Percentiles rank a stretch among this genome's conserved stretches.
phyloP scores from a whole-genome alignment of 2,329 filamentous ascomycete genomes.

The Calonectria montana region DNA sequence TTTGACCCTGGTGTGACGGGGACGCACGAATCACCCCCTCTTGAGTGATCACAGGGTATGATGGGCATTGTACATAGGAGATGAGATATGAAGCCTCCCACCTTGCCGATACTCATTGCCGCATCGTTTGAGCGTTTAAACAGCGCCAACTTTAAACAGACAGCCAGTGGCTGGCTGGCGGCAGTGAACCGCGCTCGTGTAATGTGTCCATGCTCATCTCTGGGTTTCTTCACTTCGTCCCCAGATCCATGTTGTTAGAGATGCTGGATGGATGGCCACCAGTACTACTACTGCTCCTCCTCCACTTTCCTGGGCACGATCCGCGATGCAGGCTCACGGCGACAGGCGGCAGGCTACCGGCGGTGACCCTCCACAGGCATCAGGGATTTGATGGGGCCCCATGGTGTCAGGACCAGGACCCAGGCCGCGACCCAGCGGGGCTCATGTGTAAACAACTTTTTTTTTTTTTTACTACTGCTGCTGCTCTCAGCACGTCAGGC shows the following conservation, averaged over 20 bases:
- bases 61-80: background rate
- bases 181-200: slow-evolving; percentile 27
- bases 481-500: background rate
- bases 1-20: slow-evolving; percentile 32
- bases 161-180: slow-evolving; percentile 19
- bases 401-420: background rate
- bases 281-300: slow-evolving; percentile 15
- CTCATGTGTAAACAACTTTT: slow-evolving; percentile 2
- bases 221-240: slow-evolving; percentile 15
- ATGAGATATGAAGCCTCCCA: background rate
- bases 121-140: slow-evolving; percentile 5
- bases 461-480: background rate
- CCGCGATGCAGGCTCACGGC: slow-evolving; percentile 29
- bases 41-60: background rate
- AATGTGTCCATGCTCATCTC: slow-evolving; percentile 4
- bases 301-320: slow-evolving; percentile 30
- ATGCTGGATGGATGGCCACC: slow-evolving; percentile 7
- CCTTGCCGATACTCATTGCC: slow-evolving; percentile 12
- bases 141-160: background rate
- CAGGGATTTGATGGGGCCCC: background rate
- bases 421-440: slow-evolving; percentile 21
- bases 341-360: slow-evolving; percentile 21
- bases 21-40: slow-evolving; percentile 35
- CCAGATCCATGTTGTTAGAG: slow-evolving; percentile 20
- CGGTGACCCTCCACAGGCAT: slow-evolving; percentile 13